These are phyloP conservation scores for Diaporthe citri DNA, from an alignment of 2,329 filamentous ascomycete species.

Conservation along the genomic window DNA sequence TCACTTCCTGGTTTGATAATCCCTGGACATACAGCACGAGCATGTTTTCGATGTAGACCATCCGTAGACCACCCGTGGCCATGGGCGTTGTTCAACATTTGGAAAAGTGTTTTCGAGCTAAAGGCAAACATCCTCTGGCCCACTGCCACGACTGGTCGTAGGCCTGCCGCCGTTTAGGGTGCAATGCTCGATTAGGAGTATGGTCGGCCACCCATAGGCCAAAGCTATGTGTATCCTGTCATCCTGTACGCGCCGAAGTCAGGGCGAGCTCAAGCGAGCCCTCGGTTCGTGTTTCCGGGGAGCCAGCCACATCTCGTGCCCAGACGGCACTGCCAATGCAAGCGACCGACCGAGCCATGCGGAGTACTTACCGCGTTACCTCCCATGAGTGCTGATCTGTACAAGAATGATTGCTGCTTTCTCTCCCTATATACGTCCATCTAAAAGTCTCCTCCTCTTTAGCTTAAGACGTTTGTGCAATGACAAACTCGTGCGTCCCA, in stretches of 20 bases:
- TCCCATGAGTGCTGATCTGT: neutral
- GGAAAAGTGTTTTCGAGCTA: neutral
- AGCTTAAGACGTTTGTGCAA: neutral
- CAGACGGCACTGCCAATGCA: neutral
- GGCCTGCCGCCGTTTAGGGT: neutral
- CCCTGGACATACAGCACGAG: neutral
- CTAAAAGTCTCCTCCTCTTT: neutral
- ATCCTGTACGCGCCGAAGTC: neutral
- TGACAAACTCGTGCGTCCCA: neutral
- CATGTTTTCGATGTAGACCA: neutral
- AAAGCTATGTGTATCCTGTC: neutral
- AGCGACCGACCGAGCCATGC: neutral
- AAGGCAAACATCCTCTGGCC: neutral
- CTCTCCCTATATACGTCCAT: neutral
- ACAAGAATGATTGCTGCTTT: no score
- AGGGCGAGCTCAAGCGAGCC: neutral
- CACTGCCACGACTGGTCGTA: neutral
- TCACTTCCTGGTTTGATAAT: slow-evolving; percentile 5
- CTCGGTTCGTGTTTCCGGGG: neutral
- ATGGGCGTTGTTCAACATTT: no score
- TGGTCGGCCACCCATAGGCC: neutral
- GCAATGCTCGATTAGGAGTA: neutral
- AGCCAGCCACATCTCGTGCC: neutral
- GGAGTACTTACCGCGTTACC: neutral
- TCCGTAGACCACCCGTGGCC: neutral